phyloP scores from a whole-genome alignment of 306 rosid species.

The Abrus pulchellus region DNA sequence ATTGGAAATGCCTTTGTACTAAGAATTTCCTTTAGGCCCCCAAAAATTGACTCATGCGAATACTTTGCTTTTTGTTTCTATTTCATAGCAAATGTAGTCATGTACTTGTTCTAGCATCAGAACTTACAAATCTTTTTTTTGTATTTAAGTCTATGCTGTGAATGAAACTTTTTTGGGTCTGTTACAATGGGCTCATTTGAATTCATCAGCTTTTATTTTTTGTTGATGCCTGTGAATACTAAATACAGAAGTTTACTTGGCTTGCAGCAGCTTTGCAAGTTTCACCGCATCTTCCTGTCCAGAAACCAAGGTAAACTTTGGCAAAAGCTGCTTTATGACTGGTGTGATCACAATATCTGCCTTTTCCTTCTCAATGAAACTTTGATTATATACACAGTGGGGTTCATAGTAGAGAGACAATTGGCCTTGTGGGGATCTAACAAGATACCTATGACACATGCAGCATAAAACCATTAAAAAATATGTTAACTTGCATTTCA shows the following conservation, averaged over 20 bases:
- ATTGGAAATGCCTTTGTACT: neutral
- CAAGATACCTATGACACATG: constrained; percentile 69
- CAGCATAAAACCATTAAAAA: constrained; percentile 27
- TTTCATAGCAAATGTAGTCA: neutral
- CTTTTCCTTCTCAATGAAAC: constrained; percentile 68
- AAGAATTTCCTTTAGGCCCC: neutral
- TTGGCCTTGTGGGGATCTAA: constrained; percentile 68
- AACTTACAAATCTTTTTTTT: neutral
- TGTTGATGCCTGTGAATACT: constrained; percentile 3
- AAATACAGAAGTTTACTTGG: constrained; percentile 63
- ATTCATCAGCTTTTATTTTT: neutral
- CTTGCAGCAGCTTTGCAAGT: constrained; percentile 82
- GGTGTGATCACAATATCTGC: constrained; percentile 94
- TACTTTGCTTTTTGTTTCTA: neutral
- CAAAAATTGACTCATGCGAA: constrained; percentile 7
- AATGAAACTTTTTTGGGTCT: constrained; percentile 7
- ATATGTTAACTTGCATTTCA: constrained; percentile 25
- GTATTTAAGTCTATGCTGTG: neutral
- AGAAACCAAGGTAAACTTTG: constrained; percentile 84
- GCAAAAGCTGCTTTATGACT: constrained; percentile 88
- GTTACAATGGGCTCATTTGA: constrained; percentile 11
- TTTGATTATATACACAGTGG: constrained; percentile 80
- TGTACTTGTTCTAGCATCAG: constrained; percentile 9
- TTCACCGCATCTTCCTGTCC: constrained; percentile 97
- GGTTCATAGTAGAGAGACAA: constrained; percentile 92